Evolutionary conservation across 108 stramenopile species (phyloP).

Genomic region (Cyclotella distinguenda): DNA sequence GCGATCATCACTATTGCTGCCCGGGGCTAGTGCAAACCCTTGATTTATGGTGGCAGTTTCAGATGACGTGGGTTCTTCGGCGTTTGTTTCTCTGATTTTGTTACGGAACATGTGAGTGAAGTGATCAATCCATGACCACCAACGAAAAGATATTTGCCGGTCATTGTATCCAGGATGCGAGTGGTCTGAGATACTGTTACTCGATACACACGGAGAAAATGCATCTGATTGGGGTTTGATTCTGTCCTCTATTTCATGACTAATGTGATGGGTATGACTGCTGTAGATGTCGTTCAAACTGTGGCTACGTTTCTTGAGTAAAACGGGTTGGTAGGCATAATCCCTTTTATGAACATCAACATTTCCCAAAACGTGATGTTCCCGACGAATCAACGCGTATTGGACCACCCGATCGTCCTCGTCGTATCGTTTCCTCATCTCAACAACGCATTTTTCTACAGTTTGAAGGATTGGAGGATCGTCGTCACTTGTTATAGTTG

Average conservation of each 20-base stretch:
- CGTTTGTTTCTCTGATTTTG: not conserved
- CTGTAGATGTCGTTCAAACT: not conserved
- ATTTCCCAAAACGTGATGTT: slow-evolving; percentile 27
- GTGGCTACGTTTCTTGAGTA: not conserved
- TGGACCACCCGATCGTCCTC: slow-evolving; percentile 19
- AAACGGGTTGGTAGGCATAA: slow-evolving; percentile 43
- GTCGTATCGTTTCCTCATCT: slow-evolving; percentile 36
- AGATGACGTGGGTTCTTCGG: not conserved
- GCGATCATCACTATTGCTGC: not conserved
- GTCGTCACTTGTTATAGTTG: too few relatives aligned
- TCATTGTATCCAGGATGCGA: not conserved
- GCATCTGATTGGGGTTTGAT: slow-evolving; percentile 6
- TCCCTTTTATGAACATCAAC: slow-evolving; percentile 38
- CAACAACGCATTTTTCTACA: slow-evolving; percentile 15
- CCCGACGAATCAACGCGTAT: slow-evolving; percentile 26
- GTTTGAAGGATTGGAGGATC: not conserved
- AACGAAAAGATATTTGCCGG: slow-evolving; percentile 42
- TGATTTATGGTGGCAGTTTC: slow-evolving; percentile 4
- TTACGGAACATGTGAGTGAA: slow-evolving; percentile 29
- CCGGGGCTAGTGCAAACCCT: not conserved
- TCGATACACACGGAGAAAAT: slow-evolving; percentile 3
- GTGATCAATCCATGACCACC: slow-evolving; percentile 47
- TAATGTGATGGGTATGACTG: not conserved
- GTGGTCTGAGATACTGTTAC: not conserved
- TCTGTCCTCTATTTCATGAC: slow-evolving; percentile 24